A percentile compares a stretch with the other conserved stretches of the same genome.
Evolutionary conservation across 352 stramenopile species (phyloP).

Genomic region (Pythium rishiriense): DNA sequence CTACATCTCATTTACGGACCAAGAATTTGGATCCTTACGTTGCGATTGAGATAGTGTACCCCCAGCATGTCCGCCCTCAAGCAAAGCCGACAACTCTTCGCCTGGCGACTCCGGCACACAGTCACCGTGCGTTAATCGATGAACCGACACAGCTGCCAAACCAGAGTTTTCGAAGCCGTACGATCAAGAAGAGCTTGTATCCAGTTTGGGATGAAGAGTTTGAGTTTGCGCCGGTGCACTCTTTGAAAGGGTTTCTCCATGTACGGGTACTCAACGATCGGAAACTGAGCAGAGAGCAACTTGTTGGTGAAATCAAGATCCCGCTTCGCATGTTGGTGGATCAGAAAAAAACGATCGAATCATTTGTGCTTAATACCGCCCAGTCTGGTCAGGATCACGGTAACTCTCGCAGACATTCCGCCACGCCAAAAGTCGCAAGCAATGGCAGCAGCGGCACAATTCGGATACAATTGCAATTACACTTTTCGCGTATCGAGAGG

Average conservation of each 20-base stretch:
- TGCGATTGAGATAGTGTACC: constrained; percentile 63
- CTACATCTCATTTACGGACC: constrained; percentile 58
- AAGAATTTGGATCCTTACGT: constrained; percentile 80
- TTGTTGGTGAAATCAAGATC: constrained; percentile 70
- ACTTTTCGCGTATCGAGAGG: constrained; percentile 59
- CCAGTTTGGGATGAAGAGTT: constrained; percentile 83
- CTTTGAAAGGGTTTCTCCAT: constrained; percentile 61
- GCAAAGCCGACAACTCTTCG: background rate
- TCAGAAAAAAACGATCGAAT: constrained; percentile 63
- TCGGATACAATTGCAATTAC: constrained; percentile 61
- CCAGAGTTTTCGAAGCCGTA: constrained; percentile 54
- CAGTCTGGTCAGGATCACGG: background rate
- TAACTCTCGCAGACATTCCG: background rate
- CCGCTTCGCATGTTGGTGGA: constrained; percentile 58
- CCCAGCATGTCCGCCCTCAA: constrained; percentile 31
- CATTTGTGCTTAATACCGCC: constrained; percentile 50
- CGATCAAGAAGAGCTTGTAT: constrained; percentile 74
- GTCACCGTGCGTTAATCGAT: constrained; percentile 7
- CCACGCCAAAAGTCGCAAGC: constrained; percentile 11
- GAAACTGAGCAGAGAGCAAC: constrained; percentile 59
- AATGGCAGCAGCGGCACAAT: constrained; percentile 35
- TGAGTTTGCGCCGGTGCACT: constrained; percentile 58
- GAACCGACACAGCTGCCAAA: background rate
- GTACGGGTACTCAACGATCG: constrained; percentile 74
- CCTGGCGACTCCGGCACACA: background rate